Base-by-base conservation (phyloP, 208 protist genomes). In the Trypanosoma theileri region DNA sequence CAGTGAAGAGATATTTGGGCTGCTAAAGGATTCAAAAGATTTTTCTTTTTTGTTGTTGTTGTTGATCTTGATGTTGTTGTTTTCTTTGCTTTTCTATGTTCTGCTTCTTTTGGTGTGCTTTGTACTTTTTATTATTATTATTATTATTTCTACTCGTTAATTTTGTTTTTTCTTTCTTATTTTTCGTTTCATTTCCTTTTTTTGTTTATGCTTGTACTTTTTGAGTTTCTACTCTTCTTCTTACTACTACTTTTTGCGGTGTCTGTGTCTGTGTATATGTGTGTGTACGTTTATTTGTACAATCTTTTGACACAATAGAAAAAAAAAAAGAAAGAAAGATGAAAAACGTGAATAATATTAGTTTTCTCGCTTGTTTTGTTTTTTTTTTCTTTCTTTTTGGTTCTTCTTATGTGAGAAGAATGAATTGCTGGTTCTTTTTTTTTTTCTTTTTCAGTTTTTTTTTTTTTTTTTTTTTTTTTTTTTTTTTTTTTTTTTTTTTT, bases 1-100 rank as follows among this genome's bases (percentile, higher is more conserved):
- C 11, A 21, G 88, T 95, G 19, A 81, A 86, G 10, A 59, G 71
- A 26, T 77, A 91, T 28, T 59, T 91, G 9, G 69, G 75, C 12
- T 54, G 41, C 35, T 70, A 40, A 55, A 55, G 6, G 21, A n/a
- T 31, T 51, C 26, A 8, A 57, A 6, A 6, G 4, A 26, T 26
- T 31, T 21, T 26, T 31, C 14, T 46, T 11, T 22, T 14, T 60
- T 19, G 14, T 60, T 60, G 26, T 58, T 26, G 13, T 22, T 58
- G n/a, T 51, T 53, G 26, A 41, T 26, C 1, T 22, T 58, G n/a
- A 35, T 53, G 12, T 52, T 19, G 0, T 45, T 13, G 2, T 26
- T 44, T 9, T 44, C 2, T 35, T n/a, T 55, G 51, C 51, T 13
- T 55, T 55, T 24, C 24, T 55, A 14, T 17, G 1, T 7, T 60